A percentile compares a stretch with the other conserved stretches of the same genome.
Evolutionary conservation across 352 stramenopile species (phyloP).

Genomic region (Globisporangium mamillatum): DNA sequence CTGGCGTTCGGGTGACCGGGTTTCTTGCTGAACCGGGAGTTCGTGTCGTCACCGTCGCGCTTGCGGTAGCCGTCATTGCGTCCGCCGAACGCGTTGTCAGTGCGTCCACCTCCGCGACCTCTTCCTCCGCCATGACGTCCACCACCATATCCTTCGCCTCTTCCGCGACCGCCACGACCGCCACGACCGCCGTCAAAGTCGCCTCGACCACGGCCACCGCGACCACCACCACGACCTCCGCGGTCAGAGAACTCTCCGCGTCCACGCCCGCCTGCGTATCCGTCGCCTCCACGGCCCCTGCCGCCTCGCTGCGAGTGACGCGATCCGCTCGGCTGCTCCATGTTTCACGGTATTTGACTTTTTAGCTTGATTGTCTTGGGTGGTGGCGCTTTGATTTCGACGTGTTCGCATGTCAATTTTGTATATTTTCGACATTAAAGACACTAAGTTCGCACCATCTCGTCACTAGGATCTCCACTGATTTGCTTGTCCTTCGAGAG

Average conservation of each 20-base stretch:
- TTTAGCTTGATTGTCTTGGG: neutral
- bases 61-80: neutral
- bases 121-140: neutral
- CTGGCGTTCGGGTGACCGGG: slow-evolving; percentile 8
- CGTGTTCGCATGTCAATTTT: too few relatives aligned
- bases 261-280: slow-evolving; percentile 1
- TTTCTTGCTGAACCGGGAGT: slow-evolving; percentile 7
- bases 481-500: neutral
- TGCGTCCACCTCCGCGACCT: neutral
- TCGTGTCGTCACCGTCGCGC: slow-evolving; percentile 12
- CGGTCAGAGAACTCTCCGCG: slow-evolving; percentile 3
- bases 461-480: neutral
- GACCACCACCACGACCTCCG: neutral
- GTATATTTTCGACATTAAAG: slow-evolving; percentile 2
- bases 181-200: slow-evolving; percentile 12
- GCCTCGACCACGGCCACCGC: slow-evolving; percentile 15
- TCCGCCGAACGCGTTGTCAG: neutral
- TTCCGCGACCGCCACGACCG: slow-evolving; percentile 10
- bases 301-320: slow-evolving; percentile 6
- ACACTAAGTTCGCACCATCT: neutral
- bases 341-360: neutral
- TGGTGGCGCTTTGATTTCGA: neutral
- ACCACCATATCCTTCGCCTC: slow-evolving; percentile 1
- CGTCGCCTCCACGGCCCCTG: slow-evolving; percentile 1
- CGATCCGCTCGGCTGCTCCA: slow-evolving; percentile 8